Evolutionary conservation across 345 rosid species (phyloP).

Genomic region (Ceriops zippeliana): DNA sequence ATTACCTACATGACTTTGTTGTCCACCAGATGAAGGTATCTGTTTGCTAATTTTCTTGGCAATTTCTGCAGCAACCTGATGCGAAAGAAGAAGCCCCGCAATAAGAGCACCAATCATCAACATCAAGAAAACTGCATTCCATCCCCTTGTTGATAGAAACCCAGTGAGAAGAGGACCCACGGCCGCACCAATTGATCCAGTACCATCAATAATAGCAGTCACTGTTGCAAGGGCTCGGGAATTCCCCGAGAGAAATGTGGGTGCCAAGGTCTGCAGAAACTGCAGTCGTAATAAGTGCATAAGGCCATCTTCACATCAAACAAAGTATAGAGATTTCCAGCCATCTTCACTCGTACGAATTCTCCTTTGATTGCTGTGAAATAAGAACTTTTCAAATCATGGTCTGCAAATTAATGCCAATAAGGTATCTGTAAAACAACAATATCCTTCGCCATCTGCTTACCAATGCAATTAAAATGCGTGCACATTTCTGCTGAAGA

Average conservation of each 20-base stretch:
- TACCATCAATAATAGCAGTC: conserved; percentile 83
- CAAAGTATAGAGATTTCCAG: conserved; percentile 76
- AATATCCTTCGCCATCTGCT: no score
- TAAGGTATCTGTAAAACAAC: no score
- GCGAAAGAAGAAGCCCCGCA: conserved; percentile 67
- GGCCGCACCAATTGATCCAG: conserved; percentile 85
- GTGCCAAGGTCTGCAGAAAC: conserved; percentile 91
- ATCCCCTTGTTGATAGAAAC: conserved; percentile 58
- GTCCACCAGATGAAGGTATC: conserved; percentile 5
- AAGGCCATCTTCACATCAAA: conserved; percentile 73
- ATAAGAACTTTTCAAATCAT: background rate
- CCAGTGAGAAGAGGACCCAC: conserved; percentile 83
- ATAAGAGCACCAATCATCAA: conserved; percentile 56
- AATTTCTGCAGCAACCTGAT: conserved; percentile 46
- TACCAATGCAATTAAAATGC: background rate
- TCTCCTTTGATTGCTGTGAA: conserved; percentile 70
- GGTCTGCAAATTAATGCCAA: no score
- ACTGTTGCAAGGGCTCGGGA: conserved; percentile 85
- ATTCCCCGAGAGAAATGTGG: conserved; percentile 68
- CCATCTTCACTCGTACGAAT: conserved; percentile 68
- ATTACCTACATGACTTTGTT: conserved; percentile 43
- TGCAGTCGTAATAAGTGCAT: conserved; percentile 84
- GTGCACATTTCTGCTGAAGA: background rate
- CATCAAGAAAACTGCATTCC: conserved; percentile 72
- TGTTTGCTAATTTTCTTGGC: conserved; percentile 26